Evolutionary conservation across 352 stramenopile species (phyloP).

Genomic region (Phytopythium montanum): DNA sequence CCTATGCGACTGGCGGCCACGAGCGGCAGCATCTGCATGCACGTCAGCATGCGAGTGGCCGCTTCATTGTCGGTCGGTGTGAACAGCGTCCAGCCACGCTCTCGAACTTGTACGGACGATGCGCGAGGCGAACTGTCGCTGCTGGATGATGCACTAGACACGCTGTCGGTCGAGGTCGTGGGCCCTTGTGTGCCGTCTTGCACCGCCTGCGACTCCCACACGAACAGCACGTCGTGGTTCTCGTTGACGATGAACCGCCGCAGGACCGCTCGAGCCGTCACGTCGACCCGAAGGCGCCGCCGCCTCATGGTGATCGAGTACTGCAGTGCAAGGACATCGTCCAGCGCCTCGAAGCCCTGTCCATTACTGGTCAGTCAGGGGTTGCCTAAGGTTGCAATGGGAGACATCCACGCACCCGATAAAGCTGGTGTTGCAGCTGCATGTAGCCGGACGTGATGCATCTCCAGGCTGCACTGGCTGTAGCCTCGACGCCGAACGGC

Average conservation of each 20-base stretch:
- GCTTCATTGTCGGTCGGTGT: background rate
- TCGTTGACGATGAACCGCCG: conserved; percentile 18
- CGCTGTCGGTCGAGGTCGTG: background rate
- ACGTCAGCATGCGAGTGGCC: conserved; percentile 17
- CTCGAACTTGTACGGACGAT: background rate
- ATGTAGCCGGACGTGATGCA: conserved; percentile 30
- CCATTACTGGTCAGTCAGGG: background rate
- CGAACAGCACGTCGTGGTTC: conserved; percentile 16
- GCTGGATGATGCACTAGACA: background rate
- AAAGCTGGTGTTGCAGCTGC: conserved; percentile 27
- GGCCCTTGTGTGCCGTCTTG: background rate
- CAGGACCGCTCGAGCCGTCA: conserved; percentile 23
- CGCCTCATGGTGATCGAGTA: conserved; percentile 24
- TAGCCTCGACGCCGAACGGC: conserved; percentile 17
- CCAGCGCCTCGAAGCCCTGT: conserved; percentile 12
- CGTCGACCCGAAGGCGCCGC: conserved; percentile 17
- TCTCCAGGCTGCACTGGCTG: conserved; percentile 16
- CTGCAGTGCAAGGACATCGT: conserved; percentile 21
- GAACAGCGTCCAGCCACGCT: conserved; percentile 6
- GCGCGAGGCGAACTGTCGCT: background rate
- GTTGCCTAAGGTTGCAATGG: background rate
- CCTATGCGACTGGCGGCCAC: conserved; percentile 7
- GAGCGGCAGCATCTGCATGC: conserved; percentile 26
- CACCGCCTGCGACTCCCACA: conserved; percentile 17
- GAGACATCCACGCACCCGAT: conserved; percentile 12